Evolutionary conservation across 495 filamentous ascomycete species (phyloP).

Genomic region (Bacidia gigantensis): DNA sequence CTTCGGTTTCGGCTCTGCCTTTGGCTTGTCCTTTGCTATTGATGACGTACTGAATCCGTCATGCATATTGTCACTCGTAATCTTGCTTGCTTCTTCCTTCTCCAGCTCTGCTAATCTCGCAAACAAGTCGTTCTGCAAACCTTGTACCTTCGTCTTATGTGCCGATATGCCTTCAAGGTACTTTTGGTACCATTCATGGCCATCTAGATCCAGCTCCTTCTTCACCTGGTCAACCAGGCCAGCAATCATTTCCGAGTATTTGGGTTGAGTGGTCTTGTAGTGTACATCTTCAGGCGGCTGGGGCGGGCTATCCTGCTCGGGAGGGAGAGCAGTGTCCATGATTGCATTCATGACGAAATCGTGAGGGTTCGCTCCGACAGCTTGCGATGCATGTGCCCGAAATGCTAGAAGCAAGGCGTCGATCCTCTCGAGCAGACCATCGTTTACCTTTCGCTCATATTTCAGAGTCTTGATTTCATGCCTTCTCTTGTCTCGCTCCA

Average conservation of each 20-base stretch:
- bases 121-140: slow-evolving; percentile 59
- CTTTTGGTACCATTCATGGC: slow-evolving; percentile 47
- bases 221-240: slow-evolving; percentile 86
- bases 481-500: slow-evolving; percentile 68
- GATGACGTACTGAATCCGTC: slow-evolving; percentile 81
- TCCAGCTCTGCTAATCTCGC: slow-evolving; percentile 67
- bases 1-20: slow-evolving; percentile 15
- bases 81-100: slow-evolving; percentile 75
- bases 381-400: slow-evolving; percentile 51
- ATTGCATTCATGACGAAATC: slow-evolving; percentile 77
- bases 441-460: slow-evolving; percentile 88
- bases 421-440: slow-evolving; percentile 73
- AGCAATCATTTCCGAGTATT: slow-evolving; percentile 93
- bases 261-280: slow-evolving; percentile 60
- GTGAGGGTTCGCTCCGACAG: slow-evolving; percentile 45
- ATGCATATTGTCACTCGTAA: slow-evolving; percentile 84
- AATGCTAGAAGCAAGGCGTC: slow-evolving; percentile 59
- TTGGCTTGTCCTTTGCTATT: slow-evolving; percentile 48
- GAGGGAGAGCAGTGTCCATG: slow-evolving; percentile 60
- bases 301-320: slow-evolving; percentile 59
- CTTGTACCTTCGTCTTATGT: slow-evolving; percentile 64
- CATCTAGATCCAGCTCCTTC: slow-evolving; percentile 41
- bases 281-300: slow-evolving; percentile 65
- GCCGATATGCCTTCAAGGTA: slow-evolving; percentile 63
- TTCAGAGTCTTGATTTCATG: slow-evolving; percentile 81